A percentile compares a stretch with the other conserved stretches of the same genome.
phyloP scores from a whole-genome alignment of 1,284 basidiomycete species.

The Mycena citricolor region DNA sequence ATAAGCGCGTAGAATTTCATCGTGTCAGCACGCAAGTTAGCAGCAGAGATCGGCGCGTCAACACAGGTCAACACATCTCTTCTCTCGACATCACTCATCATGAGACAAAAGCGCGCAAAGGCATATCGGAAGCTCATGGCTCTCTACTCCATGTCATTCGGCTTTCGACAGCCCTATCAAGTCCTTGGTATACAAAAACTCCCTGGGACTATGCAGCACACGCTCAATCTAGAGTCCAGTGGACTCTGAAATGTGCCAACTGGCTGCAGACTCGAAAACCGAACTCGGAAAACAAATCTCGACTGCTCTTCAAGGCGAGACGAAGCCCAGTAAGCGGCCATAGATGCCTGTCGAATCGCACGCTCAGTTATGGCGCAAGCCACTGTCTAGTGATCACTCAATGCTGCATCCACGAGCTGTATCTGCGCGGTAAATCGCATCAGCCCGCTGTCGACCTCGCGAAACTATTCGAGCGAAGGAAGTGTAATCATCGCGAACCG shows the following conservation, averaged over 20 bases:
- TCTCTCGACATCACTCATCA: slow-evolving; percentile 35
- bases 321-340: slow-evolving; percentile 74
- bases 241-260: slow-evolving; percentile 81
- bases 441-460: slow-evolving; percentile 84
- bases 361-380: slow-evolving; percentile 33
- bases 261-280: slow-evolving; percentile 66
- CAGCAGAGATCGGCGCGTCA: background rate
- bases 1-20: slow-evolving; percentile 12
- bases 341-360: slow-evolving; percentile 24
- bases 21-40: background rate
- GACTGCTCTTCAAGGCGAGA: slow-evolving; percentile 76
- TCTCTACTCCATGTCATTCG: slow-evolving; percentile 81
- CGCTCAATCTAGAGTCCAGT: slow-evolving; percentile 53
- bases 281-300: slow-evolving; percentile 76
- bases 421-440: slow-evolving; percentile 69
- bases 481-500: slow-evolving; percentile 89
- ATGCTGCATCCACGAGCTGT: slow-evolving; percentile 90
- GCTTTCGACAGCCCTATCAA: slow-evolving; percentile 90
- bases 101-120: slow-evolving; percentile 94
- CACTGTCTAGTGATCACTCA: slow-evolving; percentile 88
- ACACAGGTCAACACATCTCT: slow-evolving; percentile 7
- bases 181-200: slow-evolving; percentile 67
- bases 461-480: slow-evolving; percentile 88
- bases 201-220: no score
- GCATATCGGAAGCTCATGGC: slow-evolving; percentile 90